Evolutionary conservation across 768 basidiomycete species (phyloP).

Genomic region (Termitomyces heimii): DNA sequence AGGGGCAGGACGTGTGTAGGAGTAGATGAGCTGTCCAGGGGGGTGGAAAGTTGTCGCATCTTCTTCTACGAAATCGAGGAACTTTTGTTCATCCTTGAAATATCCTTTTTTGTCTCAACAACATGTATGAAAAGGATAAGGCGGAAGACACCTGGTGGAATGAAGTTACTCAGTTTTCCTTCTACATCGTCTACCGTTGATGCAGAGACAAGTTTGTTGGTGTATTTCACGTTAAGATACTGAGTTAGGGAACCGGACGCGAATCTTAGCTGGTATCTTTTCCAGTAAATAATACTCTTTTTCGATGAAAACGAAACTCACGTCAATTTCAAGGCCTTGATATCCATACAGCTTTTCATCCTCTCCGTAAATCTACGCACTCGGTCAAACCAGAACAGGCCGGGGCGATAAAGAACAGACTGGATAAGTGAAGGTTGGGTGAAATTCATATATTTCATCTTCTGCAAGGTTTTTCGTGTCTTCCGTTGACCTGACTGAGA

Average conservation of each 20-base stretch:
- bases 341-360: slow-evolving; percentile 97
- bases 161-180: slow-evolving; percentile 65
- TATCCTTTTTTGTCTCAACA: slow-evolving; percentile 45
- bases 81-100: slow-evolving; percentile 58
- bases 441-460: slow-evolving; percentile 64
- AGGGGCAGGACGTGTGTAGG: slow-evolving; percentile 61
- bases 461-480: slow-evolving; percentile 55
- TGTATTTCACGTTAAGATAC: slow-evolving; percentile 64
- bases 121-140: neutral
- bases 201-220: slow-evolving; percentile 56
- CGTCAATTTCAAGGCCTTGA: slow-evolving; percentile 76
- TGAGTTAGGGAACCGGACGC: slow-evolving; percentile 83
- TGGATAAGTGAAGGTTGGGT: slow-evolving; percentile 92
- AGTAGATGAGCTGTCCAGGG: slow-evolving; percentile 65
- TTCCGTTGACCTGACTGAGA: slow-evolving; percentile 60
- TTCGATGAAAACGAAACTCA: slow-evolving; percentile 28
- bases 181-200: slow-evolving; percentile 86
- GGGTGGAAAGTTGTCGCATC: slow-evolving; percentile 81
- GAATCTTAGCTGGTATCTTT: slow-evolving; percentile 58
- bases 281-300: neutral
- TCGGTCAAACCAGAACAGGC: neutral
- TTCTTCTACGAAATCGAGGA: slow-evolving; percentile 63
- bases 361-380: slow-evolving; percentile 83
- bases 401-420: slow-evolving; percentile 34
- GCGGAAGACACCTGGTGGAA: slow-evolving; percentile 56